Percentiles rank a stretch among this genome's conserved stretches.
Evolutionary conservation across 306 rosid species (phyloP).

Genomic region (Styphnolobium japonicum): DNA sequence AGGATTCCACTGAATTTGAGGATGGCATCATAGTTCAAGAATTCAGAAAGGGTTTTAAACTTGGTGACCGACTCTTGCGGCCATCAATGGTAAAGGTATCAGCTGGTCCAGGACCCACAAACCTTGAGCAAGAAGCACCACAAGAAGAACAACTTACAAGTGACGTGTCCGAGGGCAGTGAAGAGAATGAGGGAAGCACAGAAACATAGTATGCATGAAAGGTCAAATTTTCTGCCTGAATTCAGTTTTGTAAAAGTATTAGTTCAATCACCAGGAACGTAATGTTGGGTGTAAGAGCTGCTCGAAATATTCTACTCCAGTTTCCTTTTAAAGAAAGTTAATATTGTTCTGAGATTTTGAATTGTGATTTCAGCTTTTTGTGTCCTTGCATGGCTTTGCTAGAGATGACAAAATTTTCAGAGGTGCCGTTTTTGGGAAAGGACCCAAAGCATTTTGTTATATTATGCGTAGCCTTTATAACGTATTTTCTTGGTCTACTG

Average conservation of each 20-base stretch:
- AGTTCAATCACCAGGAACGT: conserved; percentile 23
- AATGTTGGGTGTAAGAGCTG: conserved; percentile 20
- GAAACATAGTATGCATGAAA: conserved; percentile 46
- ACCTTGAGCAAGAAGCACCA: conserved; percentile 45
- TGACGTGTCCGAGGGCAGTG: conserved; percentile 35
- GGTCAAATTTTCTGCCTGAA: conserved; percentile 21
- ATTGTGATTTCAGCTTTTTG: conserved; percentile 16
- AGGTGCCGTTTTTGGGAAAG: conserved; percentile 8
- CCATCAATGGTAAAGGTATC: conserved; percentile 98
- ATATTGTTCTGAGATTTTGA: conserved; percentile 31
- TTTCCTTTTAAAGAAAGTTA: conserved; percentile 17
- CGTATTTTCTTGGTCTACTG: too few relatives aligned
- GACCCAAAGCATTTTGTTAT: not conserved
- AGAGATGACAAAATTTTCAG: conserved; percentile 25
- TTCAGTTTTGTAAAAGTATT: conserved; percentile 50
- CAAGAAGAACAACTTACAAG: conserved; percentile 42
- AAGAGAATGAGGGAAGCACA: conserved; percentile 27
- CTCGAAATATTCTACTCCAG: too few relatives aligned
- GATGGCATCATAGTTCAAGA: conserved; percentile 76
- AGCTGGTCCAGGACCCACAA: conserved; percentile 92
- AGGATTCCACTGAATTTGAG: conserved; percentile 72
- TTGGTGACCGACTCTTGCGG: conserved; percentile 85
- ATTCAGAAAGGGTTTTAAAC: conserved; percentile 84
- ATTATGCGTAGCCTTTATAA: too few relatives aligned
- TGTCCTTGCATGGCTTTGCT: conserved; percentile 20